Conservation (phyloP, 2,329 filamentous ascomycete species). For the Botrytis sinoallii region DNA sequence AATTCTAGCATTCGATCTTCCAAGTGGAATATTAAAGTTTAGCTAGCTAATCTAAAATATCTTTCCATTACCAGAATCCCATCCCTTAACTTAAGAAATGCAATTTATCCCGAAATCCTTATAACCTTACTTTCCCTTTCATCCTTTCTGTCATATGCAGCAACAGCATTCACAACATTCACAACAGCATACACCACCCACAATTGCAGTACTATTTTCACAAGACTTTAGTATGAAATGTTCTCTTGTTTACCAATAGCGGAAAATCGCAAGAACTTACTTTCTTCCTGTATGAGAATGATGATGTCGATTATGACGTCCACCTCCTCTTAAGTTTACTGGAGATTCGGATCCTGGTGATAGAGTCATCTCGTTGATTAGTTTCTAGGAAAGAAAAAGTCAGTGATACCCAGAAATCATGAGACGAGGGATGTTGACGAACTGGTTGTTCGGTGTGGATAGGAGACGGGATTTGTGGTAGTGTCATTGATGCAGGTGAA, state of each 20-base stretch:
- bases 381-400: background rate
- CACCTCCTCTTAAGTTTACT: background rate
- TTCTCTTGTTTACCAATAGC: background rate
- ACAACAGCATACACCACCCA: background rate
- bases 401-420: background rate
- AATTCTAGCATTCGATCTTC: background rate
- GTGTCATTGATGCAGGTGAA: background rate
- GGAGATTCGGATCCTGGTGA: background rate
- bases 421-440: background rate
- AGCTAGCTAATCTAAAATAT: background rate
- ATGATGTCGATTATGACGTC: background rate
- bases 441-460: background rate
- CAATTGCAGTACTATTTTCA: background rate
- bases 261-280: background rate
- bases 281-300: background rate
- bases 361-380: background rate
- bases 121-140: too few relatives aligned
- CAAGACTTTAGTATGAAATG: background rate
- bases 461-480: background rate
- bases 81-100: background rate
- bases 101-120: background rate
- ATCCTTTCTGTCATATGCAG: background rate
- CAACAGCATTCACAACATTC: background rate
- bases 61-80: too few relatives aligned
- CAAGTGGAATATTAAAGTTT: background rate